phyloP scores from a whole-genome alignment of 176 grass and related monocot species.

The Tuctoria greenei region DNA sequence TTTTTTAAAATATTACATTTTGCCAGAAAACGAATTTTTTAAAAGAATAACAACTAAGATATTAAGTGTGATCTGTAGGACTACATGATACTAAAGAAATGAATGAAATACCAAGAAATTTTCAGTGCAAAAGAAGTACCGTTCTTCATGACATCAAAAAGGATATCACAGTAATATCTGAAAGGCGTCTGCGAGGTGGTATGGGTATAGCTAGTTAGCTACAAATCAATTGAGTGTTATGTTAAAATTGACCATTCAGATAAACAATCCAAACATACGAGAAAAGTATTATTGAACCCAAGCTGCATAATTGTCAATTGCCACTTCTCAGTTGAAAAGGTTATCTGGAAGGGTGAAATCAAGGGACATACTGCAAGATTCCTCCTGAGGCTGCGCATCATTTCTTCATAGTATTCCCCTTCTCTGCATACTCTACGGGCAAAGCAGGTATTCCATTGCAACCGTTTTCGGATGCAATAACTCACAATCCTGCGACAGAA shows the following conservation, averaged over 20 bases:
- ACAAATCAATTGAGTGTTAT: constrained; percentile 46
- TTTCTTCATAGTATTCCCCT: constrained; percentile 92
- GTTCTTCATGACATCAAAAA: constrained; percentile 95
- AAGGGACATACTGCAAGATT: constrained; percentile 70
- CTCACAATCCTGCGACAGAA: constrained; percentile 67
- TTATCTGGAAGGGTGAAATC: constrained; percentile 16
- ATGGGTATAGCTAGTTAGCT: constrained; percentile 97
- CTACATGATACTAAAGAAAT: constrained; percentile 24
- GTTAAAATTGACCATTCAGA: constrained; percentile 7
- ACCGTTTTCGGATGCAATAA: constrained; percentile 75
- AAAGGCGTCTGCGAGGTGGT: constrained; percentile 95
- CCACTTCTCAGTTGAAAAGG: background rate
- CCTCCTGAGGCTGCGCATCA: constrained; percentile 86
- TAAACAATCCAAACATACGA: constrained; percentile 18
- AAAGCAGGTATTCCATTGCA: constrained; percentile 83
- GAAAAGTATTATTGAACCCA: constrained; percentile 6
- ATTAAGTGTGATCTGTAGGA: constrained; percentile 7
- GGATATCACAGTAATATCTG: constrained; percentile 97
- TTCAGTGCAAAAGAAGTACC: constrained; percentile 49
- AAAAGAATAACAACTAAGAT: background rate
- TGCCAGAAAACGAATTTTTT: constrained; percentile 7
- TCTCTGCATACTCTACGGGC: constrained; percentile 86
- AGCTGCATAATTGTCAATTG: background rate
- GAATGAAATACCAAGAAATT: constrained; percentile 13
- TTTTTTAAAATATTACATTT: constrained; percentile 11